Percentiles rank a stretch among this genome's conserved stretches.
Conservation (phyloP, 2,329 filamentous ascomycete species). For the Phaeoacremonium minimum region DNA sequence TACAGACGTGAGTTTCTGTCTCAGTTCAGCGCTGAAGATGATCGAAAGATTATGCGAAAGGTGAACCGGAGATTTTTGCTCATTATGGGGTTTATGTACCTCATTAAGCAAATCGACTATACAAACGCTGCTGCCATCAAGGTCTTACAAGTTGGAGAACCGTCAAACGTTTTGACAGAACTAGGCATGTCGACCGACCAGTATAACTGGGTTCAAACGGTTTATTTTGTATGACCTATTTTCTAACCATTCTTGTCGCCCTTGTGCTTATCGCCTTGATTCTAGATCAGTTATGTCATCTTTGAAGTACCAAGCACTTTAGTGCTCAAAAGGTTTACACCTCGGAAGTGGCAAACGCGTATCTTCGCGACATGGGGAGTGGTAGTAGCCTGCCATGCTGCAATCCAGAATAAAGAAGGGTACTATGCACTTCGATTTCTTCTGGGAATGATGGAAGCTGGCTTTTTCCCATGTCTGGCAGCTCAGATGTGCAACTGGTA, state of each 20-base stretch:
- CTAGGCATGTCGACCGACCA: constrained; percentile 32
- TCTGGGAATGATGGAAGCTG: constrained; percentile 35
- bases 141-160: constrained; percentile 33
- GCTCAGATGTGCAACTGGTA: constrained; percentile 59
- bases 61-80: constrained; percentile 29
- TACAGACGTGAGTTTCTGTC: too few relatives aligned
- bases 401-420: constrained; percentile 29
- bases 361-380: constrained; percentile 31
- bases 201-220: constrained; percentile 34
- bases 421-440: constrained; percentile 33
- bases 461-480: constrained; percentile 34
- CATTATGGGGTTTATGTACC: constrained; percentile 33
- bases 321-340: constrained; percentile 27
- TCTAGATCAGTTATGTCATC: constrained; percentile 31
- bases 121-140: constrained; percentile 35
- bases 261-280: too few relatives aligned
- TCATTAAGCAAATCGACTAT: constrained; percentile 35
- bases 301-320: constrained; percentile 34
- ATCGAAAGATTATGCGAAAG: constrained; percentile 31
- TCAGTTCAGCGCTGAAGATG: constrained; percentile 31
- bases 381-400: constrained; percentile 30
- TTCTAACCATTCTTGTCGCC: too few relatives aligned
- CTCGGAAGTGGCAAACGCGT: constrained; percentile 26
- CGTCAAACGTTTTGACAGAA: constrained; percentile 29
- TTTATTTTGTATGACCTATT: constrained; percentile 17